phyloP scores from a whole-genome alignment of 495 filamentous ascomycete genomes.

The Daldinia decipiens region DNA sequence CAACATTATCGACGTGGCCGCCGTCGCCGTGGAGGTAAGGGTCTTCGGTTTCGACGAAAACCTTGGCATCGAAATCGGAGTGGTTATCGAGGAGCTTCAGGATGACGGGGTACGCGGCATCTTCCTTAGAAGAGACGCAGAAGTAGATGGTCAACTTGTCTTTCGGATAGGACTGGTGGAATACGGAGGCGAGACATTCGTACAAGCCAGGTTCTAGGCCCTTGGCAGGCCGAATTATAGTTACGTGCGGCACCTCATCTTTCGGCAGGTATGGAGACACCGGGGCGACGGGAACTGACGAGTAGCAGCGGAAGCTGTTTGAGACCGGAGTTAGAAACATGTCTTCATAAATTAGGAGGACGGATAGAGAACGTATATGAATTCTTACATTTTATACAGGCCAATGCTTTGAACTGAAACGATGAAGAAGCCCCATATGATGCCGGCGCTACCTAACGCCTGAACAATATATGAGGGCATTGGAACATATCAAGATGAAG shows the following conservation, averaged over 20 bases:
- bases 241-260: conserved; percentile 78
- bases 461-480: conserved; percentile 53
- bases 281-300: conserved; percentile 53
- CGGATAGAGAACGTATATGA: neutral
- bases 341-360: neutral
- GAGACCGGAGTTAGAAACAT: conserved; percentile 12
- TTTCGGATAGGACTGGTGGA: conserved; percentile 81
- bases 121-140: conserved; percentile 79
- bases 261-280: conserved; percentile 56
- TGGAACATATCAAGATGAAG: conserved; percentile 43
- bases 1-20: conserved; percentile 69
- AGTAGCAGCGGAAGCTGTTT: conserved; percentile 62
- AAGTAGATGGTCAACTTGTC: conserved; percentile 83
- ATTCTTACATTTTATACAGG: conserved; percentile 61
- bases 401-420: conserved; percentile 62
- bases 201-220: conserved; percentile 91
- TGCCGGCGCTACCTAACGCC: conserved; percentile 55
- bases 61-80: conserved; percentile 73
- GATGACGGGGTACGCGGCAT: conserved; percentile 82
- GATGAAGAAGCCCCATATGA: conserved; percentile 62
- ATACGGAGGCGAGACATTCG: conserved; percentile 91
- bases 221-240: conserved; percentile 92
- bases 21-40: conserved; percentile 68
- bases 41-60: conserved; percentile 91
- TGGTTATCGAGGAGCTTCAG: conserved; percentile 76